Percentiles rank a stretch among this genome's conserved stretches.
Evolutionary conservation across 1,284 basidiomycete genomes (phyloP).

Genomic region (Austropuccinia psidii): DNA sequence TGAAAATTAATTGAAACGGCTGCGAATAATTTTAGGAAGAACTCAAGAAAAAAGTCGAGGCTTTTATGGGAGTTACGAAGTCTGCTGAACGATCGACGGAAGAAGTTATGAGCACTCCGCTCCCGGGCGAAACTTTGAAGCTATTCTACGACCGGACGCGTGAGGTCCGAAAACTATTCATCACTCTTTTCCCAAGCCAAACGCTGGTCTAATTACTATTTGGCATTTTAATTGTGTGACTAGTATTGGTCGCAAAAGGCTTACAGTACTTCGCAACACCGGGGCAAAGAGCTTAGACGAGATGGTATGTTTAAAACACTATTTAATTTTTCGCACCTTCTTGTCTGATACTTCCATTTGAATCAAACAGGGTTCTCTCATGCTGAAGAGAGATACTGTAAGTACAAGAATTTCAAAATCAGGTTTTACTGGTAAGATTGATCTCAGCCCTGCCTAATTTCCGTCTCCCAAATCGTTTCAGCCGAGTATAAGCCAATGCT

Average conservation of each 20-base stretch:
- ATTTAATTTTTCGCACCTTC: slow-evolving; percentile 39
- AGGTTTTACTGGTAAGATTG: background rate
- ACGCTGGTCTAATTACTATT: background rate
- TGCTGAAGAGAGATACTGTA: slow-evolving; percentile 62
- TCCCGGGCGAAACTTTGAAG: slow-evolving; percentile 78
- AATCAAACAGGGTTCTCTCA: slow-evolving; percentile 55
- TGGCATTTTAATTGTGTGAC: background rate
- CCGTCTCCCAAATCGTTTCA: background rate
- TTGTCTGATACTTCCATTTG: background rate
- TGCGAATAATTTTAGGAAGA: slow-evolving; percentile 51
- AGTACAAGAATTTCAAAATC: background rate
- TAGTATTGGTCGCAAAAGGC: slow-evolving; percentile 71
- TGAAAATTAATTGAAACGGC: background rate
- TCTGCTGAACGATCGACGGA: slow-evolving; percentile 59
- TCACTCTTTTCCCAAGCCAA: background rate
- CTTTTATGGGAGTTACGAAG: slow-evolving; percentile 66
- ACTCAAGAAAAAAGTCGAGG: slow-evolving; percentile 58
- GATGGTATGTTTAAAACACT: slow-evolving; percentile 51
- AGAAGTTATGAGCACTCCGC: slow-evolving; percentile 70
- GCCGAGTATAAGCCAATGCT: slow-evolving; percentile 65
- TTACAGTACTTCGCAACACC: slow-evolving; percentile 56
- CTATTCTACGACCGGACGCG: slow-evolving; percentile 65
- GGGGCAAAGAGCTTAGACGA: slow-evolving; percentile 70
- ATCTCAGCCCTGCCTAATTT: no score
- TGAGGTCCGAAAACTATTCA: slow-evolving; percentile 44